Evolutionary conservation across 805 yeast species (phyloP), one percentile per base, ranked within the genome.

Genomic region (Nakazawaea ernobii): DNA sequence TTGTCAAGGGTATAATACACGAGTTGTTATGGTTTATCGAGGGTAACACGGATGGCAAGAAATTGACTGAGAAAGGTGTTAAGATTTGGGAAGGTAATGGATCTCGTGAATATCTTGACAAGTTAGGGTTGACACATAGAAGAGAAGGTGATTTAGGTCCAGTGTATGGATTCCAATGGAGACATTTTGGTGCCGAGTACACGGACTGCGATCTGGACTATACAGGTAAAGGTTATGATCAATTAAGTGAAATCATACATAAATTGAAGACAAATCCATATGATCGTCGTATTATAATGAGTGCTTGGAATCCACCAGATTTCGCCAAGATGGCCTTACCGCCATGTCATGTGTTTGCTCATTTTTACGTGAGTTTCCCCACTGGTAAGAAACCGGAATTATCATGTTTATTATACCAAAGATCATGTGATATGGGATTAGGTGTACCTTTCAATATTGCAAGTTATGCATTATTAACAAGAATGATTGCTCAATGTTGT

Each of bases 41-140:
- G 4, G 99, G 98, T 0, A 79, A 83, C 52, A 94, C 99, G 0
- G 95, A 92, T 61, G 95, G 94, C 33, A 85, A 84, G 54, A 72
- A 76, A 52, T 70, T 94, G 38, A 70, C 84, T 13, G 95, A 84
- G 2, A 77, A 84, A 55, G 96, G 96, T 32, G 95, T 94, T n/a
- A 91, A 82, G 60, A 94, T 94, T 48, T 94, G 99, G 99, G 99
- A 94, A 64, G 99, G 99, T 14, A 94, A 94, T 63, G 99, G 98
- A 9, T 86, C 96, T 33, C 74, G 97, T 51, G 96, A 89, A 64
- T 94, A 80, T 62, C 70, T 94, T 46, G 97, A 94, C 62, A 75
- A 79, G 4, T 67, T 90, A 33, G 99, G 98, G 0, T 74, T 94
- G 40, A 74, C 75, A 0, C 73, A 86, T 50, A 81, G 96, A 61